phyloP scores from a whole-genome alignment of 192 early-diverging fungal species.

The Spizellomyces sp. region DNA sequence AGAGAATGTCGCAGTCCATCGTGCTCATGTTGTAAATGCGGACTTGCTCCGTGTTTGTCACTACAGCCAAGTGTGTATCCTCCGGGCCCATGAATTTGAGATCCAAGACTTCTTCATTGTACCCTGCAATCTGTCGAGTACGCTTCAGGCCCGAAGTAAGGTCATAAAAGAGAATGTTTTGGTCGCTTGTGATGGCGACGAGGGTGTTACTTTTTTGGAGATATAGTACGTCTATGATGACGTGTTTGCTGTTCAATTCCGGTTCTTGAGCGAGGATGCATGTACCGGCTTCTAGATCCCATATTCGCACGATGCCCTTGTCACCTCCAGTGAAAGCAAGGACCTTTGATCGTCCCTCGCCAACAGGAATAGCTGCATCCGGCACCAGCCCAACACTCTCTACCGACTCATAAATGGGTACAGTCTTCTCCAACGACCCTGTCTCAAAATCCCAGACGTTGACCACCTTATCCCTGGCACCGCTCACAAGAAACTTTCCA shows the following conservation, averaged over 20 bases:
- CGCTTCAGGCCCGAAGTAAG: conserved; percentile 45
- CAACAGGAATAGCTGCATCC: conserved; percentile 27
- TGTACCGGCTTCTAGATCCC: conserved; percentile 79
- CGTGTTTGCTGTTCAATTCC: conserved; percentile 75
- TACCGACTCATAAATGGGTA: conserved; percentile 85
- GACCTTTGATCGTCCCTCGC: conserved; percentile 30
- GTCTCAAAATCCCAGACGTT: conserved; percentile 83
- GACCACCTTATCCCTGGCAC: conserved; percentile 89
- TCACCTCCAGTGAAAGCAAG: conserved; percentile 88
- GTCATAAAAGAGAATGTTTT: conserved; percentile 84
- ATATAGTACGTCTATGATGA: conserved; percentile 72
- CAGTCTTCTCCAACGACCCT: conserved; percentile 70
- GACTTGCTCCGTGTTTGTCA: conserved; percentile 88
- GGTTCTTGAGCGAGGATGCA: conserved; percentile 66
- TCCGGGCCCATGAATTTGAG: conserved; percentile 73
- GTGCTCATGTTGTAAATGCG: conserved; percentile 81
- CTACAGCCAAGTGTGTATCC: conserved; percentile 80
- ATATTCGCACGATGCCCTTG: conserved; percentile 78
- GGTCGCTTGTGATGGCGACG: conserved; percentile 82
- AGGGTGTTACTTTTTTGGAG: conserved; percentile 56
- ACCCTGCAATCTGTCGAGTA: conserved; percentile 85
- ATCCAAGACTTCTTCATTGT: conserved; percentile 96
- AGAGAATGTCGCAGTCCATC: conserved; percentile 81
- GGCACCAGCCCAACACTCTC: conserved; percentile 82
- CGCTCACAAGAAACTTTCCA: conserved; percentile 73